Evolutionary conservation across 2,329 filamentous ascomycete genomes (phyloP).

Genomic region (Sphaerulina musiva): DNA sequence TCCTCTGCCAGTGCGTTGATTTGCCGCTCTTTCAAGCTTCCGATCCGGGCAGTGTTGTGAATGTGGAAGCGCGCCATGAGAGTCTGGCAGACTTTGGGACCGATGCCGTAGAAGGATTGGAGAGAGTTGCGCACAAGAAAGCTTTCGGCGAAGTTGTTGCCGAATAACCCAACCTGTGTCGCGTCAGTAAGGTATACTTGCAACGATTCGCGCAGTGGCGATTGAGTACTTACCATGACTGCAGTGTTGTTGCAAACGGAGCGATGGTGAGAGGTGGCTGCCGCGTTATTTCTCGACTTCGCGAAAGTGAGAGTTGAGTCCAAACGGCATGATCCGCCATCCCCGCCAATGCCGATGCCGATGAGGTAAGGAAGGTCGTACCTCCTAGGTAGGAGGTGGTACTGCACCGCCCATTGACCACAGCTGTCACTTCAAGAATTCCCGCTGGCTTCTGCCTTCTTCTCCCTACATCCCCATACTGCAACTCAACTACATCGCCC

Average conservation of each 20-base stretch:
- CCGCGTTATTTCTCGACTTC: not conserved
- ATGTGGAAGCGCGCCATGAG: constrained; percentile 88
- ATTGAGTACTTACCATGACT: constrained; percentile 13
- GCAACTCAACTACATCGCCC: constrained; percentile 20
- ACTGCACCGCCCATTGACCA: not conserved
- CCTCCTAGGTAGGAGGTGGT: too few relatives aligned
- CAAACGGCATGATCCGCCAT: not conserved
- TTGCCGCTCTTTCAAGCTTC: constrained; percentile 66
- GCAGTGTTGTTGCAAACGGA: not conserved
- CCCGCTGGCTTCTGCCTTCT: not conserved
- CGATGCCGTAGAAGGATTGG: constrained; percentile 79
- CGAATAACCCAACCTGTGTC: constrained; percentile 51
- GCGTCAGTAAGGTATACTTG: not conserved
- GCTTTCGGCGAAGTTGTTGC: constrained; percentile 75
- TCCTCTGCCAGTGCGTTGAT: constrained; percentile 77
- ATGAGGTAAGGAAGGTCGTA: not conserved
- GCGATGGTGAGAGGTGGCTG: not conserved
- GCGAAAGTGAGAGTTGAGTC: not conserved
- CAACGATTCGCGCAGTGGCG: not conserved
- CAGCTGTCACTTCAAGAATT: constrained; percentile 4
- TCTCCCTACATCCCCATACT: constrained; percentile 3
- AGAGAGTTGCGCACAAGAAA: constrained; percentile 67
- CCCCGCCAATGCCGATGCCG: not conserved
- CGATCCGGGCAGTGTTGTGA: constrained; percentile 73
- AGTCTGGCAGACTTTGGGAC: constrained; percentile 59